Evolutionary conservation across 768 basidiomycete species (phyloP).

Genomic region (Filobasidium wieringae): DNA sequence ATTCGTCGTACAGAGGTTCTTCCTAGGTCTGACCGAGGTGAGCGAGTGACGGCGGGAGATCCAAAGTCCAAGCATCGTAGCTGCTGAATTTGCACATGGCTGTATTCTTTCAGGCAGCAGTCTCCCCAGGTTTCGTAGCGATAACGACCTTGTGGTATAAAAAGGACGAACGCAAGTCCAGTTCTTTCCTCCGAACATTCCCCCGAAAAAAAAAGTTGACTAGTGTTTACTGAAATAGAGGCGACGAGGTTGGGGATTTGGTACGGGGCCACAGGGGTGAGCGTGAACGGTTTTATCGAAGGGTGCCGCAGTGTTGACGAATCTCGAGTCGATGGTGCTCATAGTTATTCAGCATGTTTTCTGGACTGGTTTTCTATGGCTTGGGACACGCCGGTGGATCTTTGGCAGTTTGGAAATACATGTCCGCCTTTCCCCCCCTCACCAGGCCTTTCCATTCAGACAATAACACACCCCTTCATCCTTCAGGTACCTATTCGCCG

Average conservation of each 20-base stretch:
- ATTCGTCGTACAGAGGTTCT: conserved; percentile 34
- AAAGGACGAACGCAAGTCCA: conserved; percentile 24
- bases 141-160: conserved; percentile 40
- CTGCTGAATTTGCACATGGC: neutral
- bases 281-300: neutral
- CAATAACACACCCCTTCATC: no score
- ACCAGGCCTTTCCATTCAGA: neutral
- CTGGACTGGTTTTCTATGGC: conserved; percentile 39
- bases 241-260: neutral
- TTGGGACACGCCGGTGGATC: conserved; percentile 26
- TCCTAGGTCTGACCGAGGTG: conserved; percentile 31
- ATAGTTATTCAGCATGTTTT: conserved; percentile 38
- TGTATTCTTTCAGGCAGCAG: conserved; percentile 16
- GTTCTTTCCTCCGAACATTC: conserved; percentile 21
- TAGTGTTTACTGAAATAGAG: neutral
- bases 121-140: conserved; percentile 40
- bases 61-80: neutral
- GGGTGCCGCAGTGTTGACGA: neutral
- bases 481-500: conserved; percentile 31
- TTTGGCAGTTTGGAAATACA: conserved; percentile 34
- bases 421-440: conserved; percentile 15
- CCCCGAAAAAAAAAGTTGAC: conserved; percentile 8
- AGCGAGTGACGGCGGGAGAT: neutral
- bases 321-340: neutral
- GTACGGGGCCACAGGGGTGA: neutral